Evolutionary conservation across 2,329 filamentous ascomycete genomes (phyloP).

Genomic region (Cytospora schulzeri): DNA sequence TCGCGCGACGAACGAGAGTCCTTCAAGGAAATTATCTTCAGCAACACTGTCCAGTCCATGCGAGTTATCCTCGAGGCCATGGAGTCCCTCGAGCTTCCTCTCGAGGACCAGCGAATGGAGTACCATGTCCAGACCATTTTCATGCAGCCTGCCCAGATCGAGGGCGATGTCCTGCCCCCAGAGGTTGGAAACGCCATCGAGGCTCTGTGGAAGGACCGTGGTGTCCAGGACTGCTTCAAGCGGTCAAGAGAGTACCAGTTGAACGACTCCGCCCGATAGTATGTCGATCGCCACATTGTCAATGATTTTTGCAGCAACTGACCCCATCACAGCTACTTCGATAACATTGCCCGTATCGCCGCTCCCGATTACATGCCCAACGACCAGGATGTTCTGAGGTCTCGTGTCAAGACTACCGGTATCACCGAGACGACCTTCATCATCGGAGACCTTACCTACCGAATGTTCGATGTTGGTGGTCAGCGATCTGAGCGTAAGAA

Average conservation of each 20-base stretch:
- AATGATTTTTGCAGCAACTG: conserved; percentile 32
- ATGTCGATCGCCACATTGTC: conserved; percentile 45
- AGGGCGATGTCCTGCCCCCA: conserved; percentile 90
- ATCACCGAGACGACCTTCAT: conserved; percentile 97
- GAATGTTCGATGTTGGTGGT: conserved; percentile 97
- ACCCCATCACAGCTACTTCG: conserved; percentile 76
- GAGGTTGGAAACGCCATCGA: conserved; percentile 93
- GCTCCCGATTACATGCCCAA: conserved; percentile 92
- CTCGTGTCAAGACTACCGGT: conserved; percentile 96
- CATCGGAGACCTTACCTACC: conserved; percentile 90
- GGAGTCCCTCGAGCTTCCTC: conserved; percentile 73
- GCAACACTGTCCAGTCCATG: conserved; percentile 71
- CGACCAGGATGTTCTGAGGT: conserved; percentile 91
- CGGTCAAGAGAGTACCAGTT: conserved; percentile 93
- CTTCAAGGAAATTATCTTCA: conserved; percentile 73
- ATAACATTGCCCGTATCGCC: conserved; percentile 89
- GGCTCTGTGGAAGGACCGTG: conserved; percentile 88
- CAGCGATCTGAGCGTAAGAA: conserved; percentile 97
- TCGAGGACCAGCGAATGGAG: conserved; percentile 90
- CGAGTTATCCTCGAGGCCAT: conserved; percentile 70
- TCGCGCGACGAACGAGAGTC: conserved; percentile 81
- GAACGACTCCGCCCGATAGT: conserved; percentile 97
- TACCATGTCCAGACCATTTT: conserved; percentile 98
- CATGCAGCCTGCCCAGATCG: conserved; percentile 96
- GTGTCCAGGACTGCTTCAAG: conserved; percentile 94